Conservation (phyloP, 306 rosid species). For the Gynostemma pentaphyllum region DNA sequence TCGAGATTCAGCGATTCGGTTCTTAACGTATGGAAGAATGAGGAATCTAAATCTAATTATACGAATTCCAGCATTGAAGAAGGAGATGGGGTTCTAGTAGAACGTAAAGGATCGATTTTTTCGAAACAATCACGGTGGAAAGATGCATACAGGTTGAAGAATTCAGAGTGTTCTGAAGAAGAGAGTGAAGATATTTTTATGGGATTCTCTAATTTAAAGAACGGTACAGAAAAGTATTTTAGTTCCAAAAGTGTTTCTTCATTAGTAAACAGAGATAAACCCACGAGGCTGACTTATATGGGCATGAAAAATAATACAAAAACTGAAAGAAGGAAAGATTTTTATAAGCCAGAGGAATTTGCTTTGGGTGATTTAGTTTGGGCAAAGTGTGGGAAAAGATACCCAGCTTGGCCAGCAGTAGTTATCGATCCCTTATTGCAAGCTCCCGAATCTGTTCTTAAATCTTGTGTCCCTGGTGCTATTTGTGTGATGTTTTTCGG, state of each 20-base stretch:
- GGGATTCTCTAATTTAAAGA: conserved; percentile 16
- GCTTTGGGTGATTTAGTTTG: conserved; percentile 87
- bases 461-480: conserved; percentile 56
- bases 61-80: conserved; percentile 33
- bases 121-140: conserved; percentile 22
- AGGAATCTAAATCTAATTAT: conserved; percentile 20
- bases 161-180: conserved; percentile 22
- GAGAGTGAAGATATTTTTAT: conserved; percentile 14
- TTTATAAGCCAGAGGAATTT: conserved; percentile 70
- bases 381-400: conserved; percentile 93
- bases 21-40: conserved; percentile 33
- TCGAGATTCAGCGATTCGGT: conserved; percentile 65
- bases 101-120: conserved; percentile 19
- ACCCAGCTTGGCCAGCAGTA: conserved; percentile 93
- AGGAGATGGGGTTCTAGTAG: conserved; percentile 14
- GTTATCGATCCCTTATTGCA: conserved; percentile 81
- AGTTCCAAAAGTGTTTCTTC: conserved; percentile 23
- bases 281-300: conserved; percentile 31
- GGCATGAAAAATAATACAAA: conserved; percentile 19
- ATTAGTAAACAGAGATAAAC: conserved; percentile 15
- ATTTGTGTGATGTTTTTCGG: conserved; percentile 93
- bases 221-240: conserved; percentile 5
- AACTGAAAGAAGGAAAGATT: conserved; percentile 38
- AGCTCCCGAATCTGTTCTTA: conserved; percentile 72
- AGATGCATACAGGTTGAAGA: conserved; percentile 18